A percentile compares a stretch with the other conserved stretches of the same genome.
These are phyloP conservation scores for Monotropa hypopitys DNA, from an alignment of 179 eudicot species.

Conservation along the genomic window DNA sequence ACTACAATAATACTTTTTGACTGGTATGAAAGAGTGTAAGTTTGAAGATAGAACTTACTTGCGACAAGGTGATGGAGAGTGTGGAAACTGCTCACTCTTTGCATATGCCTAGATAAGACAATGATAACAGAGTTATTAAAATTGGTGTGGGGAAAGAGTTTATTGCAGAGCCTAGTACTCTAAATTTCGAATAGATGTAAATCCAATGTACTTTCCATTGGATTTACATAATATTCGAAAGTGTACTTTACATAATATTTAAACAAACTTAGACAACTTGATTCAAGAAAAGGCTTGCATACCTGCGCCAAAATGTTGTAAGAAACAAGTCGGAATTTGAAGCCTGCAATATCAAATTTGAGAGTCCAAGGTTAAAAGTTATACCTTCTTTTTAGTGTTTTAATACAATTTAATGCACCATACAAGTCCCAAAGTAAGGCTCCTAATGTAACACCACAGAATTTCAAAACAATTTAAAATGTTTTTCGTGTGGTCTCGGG, in stretches of 20 bases:
- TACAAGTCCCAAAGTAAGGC: background rate
- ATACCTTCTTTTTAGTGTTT: background rate
- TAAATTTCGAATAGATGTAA: background rate
- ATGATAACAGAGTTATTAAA: background rate
- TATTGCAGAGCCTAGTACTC: background rate
- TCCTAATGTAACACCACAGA: background rate
- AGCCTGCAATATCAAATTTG: constrained; percentile 32
- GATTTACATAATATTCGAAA: too few relatives aligned
- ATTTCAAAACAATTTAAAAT: too few relatives aligned
- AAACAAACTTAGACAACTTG: background rate
- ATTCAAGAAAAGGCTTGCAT: constrained; percentile 3
- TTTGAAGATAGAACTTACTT: constrained; percentile 30
- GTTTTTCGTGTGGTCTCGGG: too few relatives aligned
- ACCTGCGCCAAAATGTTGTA: constrained; percentile 96
- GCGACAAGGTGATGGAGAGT: constrained; percentile 82
- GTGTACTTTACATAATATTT: too few relatives aligned
- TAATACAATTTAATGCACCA: background rate
- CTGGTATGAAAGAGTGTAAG: constrained; percentile 6
- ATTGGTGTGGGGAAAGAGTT: background rate
- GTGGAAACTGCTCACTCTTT: constrained; percentile 67
- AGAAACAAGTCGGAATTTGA: constrained; percentile 67
- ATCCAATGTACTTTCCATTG: too few relatives aligned
- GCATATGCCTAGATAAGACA: constrained; percentile 52
- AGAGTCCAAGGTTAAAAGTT: background rate
- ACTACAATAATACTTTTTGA: background rate